Evolutionary conservation across 2,329 filamentous ascomycete genomes (phyloP).

Genomic region (Stemphylium beticola): DNA sequence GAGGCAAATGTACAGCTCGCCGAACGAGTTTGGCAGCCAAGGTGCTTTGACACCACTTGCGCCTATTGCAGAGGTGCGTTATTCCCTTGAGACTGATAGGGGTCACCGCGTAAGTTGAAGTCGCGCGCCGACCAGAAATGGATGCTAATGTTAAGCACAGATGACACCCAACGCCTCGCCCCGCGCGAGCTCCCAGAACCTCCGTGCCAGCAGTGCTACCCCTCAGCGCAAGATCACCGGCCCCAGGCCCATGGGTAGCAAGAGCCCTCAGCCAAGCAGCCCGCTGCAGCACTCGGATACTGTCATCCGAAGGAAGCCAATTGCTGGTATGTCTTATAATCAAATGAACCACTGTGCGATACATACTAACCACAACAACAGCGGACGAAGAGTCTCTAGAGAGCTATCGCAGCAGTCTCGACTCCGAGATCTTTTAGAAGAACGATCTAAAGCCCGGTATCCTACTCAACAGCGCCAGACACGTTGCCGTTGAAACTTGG

Average conservation of each 20-base stretch:
- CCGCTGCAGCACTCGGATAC: slow-evolving; percentile 42
- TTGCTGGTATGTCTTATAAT: slow-evolving; percentile 34
- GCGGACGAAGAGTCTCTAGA: slow-evolving; percentile 41
- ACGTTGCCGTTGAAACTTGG: background rate
- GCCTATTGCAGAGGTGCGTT: slow-evolving; percentile 59
- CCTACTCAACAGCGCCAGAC: background rate
- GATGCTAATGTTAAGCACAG: slow-evolving; percentile 26
- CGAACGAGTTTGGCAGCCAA: slow-evolving; percentile 46
- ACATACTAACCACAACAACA: slow-evolving; percentile 10
- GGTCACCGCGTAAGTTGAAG: slow-evolving; percentile 31
- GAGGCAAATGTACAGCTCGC: slow-evolving; percentile 48
- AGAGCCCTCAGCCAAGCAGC: slow-evolving; percentile 44
- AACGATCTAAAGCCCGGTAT: slow-evolving; percentile 4
- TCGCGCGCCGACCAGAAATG: background rate
- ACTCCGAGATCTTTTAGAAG: slow-evolving; percentile 46
- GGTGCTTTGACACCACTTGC: slow-evolving; percentile 51
- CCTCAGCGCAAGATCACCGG: slow-evolving; percentile 56
- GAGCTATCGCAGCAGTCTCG: slow-evolving; percentile 44
- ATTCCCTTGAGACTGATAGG: slow-evolving; percentile 57
- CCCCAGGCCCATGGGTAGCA: slow-evolving; percentile 56
- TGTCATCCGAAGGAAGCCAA: slow-evolving; percentile 46
- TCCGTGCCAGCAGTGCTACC: slow-evolving; percentile 31
- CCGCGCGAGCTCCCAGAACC: slow-evolving; percentile 34
- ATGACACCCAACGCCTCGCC: slow-evolving; percentile 43
- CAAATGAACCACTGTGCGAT: background rate